phyloP scores from a whole-genome alignment of 108 stramenopile genomes.

The Cyclotella atomus region DNA sequence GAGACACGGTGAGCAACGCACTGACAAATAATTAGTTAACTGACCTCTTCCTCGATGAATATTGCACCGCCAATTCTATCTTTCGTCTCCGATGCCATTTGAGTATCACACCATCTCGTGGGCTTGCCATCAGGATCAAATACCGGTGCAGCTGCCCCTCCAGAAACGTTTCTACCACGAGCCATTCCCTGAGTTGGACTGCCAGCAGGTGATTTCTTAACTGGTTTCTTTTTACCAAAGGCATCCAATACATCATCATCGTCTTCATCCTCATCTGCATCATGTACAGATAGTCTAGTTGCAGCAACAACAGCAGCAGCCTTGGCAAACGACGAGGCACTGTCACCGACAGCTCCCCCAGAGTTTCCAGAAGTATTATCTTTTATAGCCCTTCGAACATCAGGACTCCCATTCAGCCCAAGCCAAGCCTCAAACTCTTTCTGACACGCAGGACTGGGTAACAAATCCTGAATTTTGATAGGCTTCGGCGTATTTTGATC shows the following conservation, averaged over 20 bases:
- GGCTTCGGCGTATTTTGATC: slow-evolving; percentile 70
- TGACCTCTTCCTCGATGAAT: slow-evolving; percentile 54
- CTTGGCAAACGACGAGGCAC: slow-evolving; percentile 41
- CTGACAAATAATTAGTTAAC: slow-evolving; percentile 1
- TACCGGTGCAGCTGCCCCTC: not conserved
- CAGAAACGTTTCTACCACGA: not conserved
- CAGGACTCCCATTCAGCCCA: slow-evolving; percentile 48
- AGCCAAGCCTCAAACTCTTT: slow-evolving; percentile 81
- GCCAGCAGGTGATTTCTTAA: not conserved
- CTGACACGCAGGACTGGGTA: slow-evolving; percentile 50
- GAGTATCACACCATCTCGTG: slow-evolving; percentile 41
- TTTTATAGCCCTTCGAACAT: slow-evolving; percentile 61
- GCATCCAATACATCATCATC: slow-evolving; percentile 50
- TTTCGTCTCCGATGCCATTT: slow-evolving; percentile 44
- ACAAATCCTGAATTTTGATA: slow-evolving; percentile 59
- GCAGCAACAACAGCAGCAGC: slow-evolving; percentile 20
- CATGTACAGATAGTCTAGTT: not conserved
- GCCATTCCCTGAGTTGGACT: not conserved
- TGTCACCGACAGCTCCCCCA: not conserved
- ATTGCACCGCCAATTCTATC: slow-evolving; percentile 36
- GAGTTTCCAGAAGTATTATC: slow-evolving; percentile 40
- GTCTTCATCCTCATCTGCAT: slow-evolving; percentile 51
- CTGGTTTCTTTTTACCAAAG: slow-evolving; percentile 34
- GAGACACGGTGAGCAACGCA: not conserved
- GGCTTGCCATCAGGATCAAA: slow-evolving; percentile 18